Conservation (phyloP, 192 early-diverging fungal genomes). For the Coemansia sp. region DNA sequence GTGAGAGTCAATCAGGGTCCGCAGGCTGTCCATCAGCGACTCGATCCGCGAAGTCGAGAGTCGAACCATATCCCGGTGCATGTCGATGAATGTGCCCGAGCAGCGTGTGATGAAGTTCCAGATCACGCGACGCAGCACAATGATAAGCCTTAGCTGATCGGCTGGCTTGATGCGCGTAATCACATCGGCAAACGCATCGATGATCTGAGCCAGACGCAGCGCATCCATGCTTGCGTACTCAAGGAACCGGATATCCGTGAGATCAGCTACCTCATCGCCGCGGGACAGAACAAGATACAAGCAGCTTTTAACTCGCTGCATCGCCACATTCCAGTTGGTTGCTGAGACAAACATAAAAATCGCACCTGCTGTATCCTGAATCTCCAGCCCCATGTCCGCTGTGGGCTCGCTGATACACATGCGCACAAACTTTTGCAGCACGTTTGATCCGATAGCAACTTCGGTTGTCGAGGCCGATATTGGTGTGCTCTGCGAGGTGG, state of each 20-base stretch:
- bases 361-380: slow-evolving; percentile 79
- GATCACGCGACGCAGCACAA: slow-evolving; percentile 76
- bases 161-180: slow-evolving; percentile 62
- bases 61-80: slow-evolving; percentile 62
- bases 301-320: slow-evolving; percentile 68
- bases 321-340: slow-evolving; percentile 84
- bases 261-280: slow-evolving; percentile 67
- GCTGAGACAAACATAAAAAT: slow-evolving; percentile 86
- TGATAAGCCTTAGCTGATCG: slow-evolving; percentile 73
- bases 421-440: slow-evolving; percentile 50
- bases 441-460: slow-evolving; percentile 30
- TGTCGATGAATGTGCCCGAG: slow-evolving; percentile 75
- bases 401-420: slow-evolving; percentile 58
- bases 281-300: slow-evolving; percentile 65
- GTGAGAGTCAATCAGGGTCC: slow-evolving; percentile 61
- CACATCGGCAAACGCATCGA: slow-evolving; percentile 54
- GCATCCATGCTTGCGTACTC: slow-evolving; percentile 84
- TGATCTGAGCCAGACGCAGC: slow-evolving; percentile 64
- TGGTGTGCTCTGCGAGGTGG: slow-evolving; percentile 45
- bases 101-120: slow-evolving; percentile 94
- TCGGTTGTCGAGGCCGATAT: slow-evolving; percentile 35
- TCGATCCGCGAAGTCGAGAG: slow-evolving; percentile 34
- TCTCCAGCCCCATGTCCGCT: slow-evolving; percentile 56
- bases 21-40: slow-evolving; percentile 32
- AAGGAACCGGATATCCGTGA: slow-evolving; percentile 81